Evolutionary conservation across 2,329 filamentous ascomycete genomes (phyloP).

Genomic region (Monilinia polystroma): DNA sequence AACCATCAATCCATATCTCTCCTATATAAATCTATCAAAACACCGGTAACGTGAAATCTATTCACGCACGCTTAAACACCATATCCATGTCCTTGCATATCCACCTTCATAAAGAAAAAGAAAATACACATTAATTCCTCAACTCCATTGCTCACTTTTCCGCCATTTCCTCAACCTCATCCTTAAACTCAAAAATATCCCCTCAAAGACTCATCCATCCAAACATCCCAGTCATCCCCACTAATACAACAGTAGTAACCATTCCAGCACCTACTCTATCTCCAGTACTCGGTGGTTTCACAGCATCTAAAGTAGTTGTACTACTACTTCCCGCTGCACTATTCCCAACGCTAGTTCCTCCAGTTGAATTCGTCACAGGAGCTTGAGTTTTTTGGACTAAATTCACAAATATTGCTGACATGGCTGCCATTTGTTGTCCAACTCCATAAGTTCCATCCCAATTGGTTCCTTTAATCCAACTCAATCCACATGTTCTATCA

Average conservation of each 20-base stretch:
- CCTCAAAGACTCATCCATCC: conserved; percentile 41
- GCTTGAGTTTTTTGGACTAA: conserved; percentile 38
- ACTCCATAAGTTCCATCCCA: conserved; percentile 59
- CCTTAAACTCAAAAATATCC: background rate
- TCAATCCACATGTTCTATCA: conserved; percentile 56
- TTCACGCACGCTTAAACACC: too few relatives aligned
- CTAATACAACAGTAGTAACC: conserved; percentile 42
- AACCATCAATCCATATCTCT: background rate
- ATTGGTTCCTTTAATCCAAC: conserved; percentile 52
- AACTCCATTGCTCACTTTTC: background rate
- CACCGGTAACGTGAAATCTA: too few relatives aligned
- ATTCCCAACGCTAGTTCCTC: conserved; percentile 42
- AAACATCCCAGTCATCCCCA: conserved; percentile 40
- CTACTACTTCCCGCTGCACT: conserved; percentile 31
- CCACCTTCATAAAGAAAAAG: background rate
- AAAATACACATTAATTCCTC: conserved; percentile 7
- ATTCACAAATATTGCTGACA: conserved; percentile 57
- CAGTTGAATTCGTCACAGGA: conserved; percentile 37
- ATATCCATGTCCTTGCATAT: background rate
- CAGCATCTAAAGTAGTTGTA: conserved; percentile 25
- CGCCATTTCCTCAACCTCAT: conserved; percentile 19
- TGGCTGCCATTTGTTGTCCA: conserved; percentile 69
- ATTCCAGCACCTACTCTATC: conserved; percentile 47
- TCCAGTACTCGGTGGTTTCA: conserved; percentile 40
- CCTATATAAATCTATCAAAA: background rate